These are phyloP conservation scores for Aspergillus leporis DNA, from an alignment of 495 filamentous ascomycete species.

Conservation along the genomic window DNA sequence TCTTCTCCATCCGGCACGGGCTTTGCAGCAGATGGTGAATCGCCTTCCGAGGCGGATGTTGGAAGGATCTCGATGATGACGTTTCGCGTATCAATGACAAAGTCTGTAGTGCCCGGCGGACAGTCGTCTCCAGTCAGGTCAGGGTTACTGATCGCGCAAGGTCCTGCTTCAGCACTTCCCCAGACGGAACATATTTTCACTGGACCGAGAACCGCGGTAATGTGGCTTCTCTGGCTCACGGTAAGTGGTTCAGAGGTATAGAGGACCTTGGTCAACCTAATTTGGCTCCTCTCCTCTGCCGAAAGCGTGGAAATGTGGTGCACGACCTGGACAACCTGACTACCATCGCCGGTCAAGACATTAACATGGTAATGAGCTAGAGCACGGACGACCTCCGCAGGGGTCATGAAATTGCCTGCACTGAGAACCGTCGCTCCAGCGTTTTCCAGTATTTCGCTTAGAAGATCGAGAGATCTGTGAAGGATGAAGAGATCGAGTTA, in stretches of 20 bases:
- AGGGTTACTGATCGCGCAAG: constrained; percentile 23
- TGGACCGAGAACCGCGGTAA: constrained; percentile 2
- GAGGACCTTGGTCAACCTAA: constrained; percentile 24
- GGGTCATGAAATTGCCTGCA: constrained; percentile 18
- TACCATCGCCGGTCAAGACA: constrained; percentile 21
- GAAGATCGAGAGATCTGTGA: constrained; percentile 9
- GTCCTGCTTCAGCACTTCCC: constrained; percentile 33
- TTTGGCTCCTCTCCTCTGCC: background rate
- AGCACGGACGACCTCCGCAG: constrained; percentile 8
- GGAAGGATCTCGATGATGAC: constrained; percentile 34
- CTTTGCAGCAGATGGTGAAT: background rate
- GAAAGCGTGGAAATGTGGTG: constrained; percentile 19
- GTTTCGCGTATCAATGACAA: constrained; percentile 32
- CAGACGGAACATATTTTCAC: constrained; percentile 27
- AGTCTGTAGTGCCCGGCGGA: constrained; percentile 16
- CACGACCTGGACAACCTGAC: constrained; percentile 20
- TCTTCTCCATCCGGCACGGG: constrained; percentile 22
- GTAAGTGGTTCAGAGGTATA: constrained; percentile 29
- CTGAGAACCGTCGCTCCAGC: constrained; percentile 18
- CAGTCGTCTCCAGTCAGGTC: constrained; percentile 18
- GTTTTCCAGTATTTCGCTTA: constrained; percentile 11
- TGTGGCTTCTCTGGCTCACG: constrained; percentile 14
- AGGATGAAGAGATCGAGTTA: background rate
- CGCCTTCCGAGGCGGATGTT: constrained; percentile 10
- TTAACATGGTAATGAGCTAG: constrained; percentile 20